Evolutionary conservation across 202 grass and related monocot species (phyloP), one percentile per base, ranked within the genome.

Genomic region (Panicum virgatum): DNA sequence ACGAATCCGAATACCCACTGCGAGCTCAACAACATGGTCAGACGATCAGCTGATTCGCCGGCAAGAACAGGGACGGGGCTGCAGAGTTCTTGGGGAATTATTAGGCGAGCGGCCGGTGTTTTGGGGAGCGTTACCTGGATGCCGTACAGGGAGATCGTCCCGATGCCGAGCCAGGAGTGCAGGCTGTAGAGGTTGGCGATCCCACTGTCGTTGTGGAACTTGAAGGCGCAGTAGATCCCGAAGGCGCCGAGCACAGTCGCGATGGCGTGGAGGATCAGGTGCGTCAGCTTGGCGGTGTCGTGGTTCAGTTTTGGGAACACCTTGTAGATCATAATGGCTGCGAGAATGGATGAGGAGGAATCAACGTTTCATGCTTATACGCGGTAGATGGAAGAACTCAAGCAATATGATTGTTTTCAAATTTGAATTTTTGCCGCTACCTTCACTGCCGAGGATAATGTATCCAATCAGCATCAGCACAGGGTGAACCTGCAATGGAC

Each of bases 151-250:
- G 73, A 73, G 36, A 97, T 87, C n/a, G 91, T 80, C 3, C 88
- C 81, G 61, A 97, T 84, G 11, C 94, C 94, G 38, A 93, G 88
- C 89, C 91, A 97, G 34, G 94, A 93, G 66, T 97, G 91, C 70
- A 97, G 73, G 72, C 89, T 97, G 84, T 97, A 93, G 72, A 93
- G 78, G 80, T 97, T 97, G 68, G 94, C 89, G 77, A 97, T 93
- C n/a, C 89, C 89, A 26, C 90, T 90, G 1, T 97, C 90, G 12
- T 93, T 90, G 89, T 92, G 90, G 78, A 10, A 74, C 51, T 97
- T 97, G 65, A 97, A 93, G 38, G 90, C 88, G 72, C 61, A 86
- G 88, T 90, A 97, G 81, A 97, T 90, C 5, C 91, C 94, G 69
- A 91, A 66, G 40, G 78, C 58, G 60, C 91, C 94, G 20, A 97